Percentiles rank a stretch among this genome's conserved stretches.
These are phyloP conservation scores for Bacterosira constricta DNA, from an alignment of 108 stramenopile genomes.

Conservation along the genomic window DNA sequence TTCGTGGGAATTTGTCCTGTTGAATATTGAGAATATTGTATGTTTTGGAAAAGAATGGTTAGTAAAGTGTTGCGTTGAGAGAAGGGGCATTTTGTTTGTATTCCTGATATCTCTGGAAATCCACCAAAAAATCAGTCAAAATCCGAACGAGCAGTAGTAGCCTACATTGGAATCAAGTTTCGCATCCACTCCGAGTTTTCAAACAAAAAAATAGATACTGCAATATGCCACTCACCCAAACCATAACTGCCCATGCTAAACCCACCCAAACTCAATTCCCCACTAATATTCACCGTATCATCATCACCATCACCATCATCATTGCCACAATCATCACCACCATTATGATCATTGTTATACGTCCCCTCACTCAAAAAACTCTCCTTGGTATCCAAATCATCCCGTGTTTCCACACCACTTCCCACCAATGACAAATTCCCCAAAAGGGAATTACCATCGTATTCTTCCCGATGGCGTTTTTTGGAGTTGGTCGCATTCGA, in stretches of 20 bases:
- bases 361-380: background rate
- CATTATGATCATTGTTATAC: constrained; percentile 7
- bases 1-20: background rate
- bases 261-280: constrained; percentile 21
- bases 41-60: too few species aligned
- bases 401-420: background rate
- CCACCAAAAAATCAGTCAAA: too few species aligned
- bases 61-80: too few species aligned
- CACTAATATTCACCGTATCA: constrained; percentile 4
- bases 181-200: too few species aligned
- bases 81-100: too few species aligned
- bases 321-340: constrained; percentile 5
- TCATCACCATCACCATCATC: background rate
- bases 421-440: too few species aligned
- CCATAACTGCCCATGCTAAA: constrained; percentile 29
- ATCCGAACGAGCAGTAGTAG: too few species aligned
- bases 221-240: constrained; percentile 25
- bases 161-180: too few species aligned
- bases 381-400: background rate
- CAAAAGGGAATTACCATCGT: too few species aligned
- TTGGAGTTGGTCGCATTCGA: constrained; percentile 50
- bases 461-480: background rate
- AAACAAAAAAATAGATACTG: background rate
- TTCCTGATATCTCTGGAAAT: too few species aligned
- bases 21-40: too few species aligned